Evolutionary conservation across 2,329 filamentous ascomycete species (phyloP).

Genomic region (Aspergillus sp.): DNA sequence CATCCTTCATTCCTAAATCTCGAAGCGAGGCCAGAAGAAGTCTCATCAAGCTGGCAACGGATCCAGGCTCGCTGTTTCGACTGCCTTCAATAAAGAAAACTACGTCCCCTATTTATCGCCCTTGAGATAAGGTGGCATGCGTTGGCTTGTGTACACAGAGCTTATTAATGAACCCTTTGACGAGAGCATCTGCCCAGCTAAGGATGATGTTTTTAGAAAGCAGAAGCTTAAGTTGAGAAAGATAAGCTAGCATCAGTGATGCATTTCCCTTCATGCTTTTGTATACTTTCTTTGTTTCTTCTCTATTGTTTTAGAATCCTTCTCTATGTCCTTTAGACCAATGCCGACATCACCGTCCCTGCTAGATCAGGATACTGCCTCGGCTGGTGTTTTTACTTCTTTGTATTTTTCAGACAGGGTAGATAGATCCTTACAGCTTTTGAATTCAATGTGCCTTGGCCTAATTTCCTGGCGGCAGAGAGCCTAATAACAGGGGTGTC

Average conservation of each 20-base stretch:
- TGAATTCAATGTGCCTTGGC: not conserved
- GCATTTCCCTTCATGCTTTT: not conserved
- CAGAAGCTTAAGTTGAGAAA: too few relatives aligned
- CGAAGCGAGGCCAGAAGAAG: not conserved
- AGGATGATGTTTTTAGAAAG: too few relatives aligned
- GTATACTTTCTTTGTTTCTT: not conserved
- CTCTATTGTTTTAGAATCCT: too few relatives aligned
- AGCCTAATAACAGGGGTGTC: too few relatives aligned
- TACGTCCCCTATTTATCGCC: slow-evolving; percentile 15
- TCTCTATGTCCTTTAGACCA: not conserved
- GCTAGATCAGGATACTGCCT: too few relatives aligned
- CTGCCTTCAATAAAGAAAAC: slow-evolving; percentile 16
- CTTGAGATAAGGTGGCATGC: not conserved
- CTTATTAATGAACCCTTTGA: too few relatives aligned
- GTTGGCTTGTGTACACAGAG: not conserved
- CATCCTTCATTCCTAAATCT: not conserved
- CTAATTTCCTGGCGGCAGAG: too few relatives aligned
- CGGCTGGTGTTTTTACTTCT: too few relatives aligned
- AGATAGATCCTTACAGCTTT: not conserved
- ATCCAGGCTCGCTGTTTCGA: slow-evolving; percentile 4
- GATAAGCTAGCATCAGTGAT: too few relatives aligned
- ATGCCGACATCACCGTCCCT: too few relatives aligned
- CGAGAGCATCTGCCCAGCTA: too few relatives aligned
- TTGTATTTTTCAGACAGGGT: not conserved
- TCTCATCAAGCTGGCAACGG: not conserved